Evolutionary conservation across 129 eudicot species (phyloP).

Genomic region (Artemisia annua): DNA sequence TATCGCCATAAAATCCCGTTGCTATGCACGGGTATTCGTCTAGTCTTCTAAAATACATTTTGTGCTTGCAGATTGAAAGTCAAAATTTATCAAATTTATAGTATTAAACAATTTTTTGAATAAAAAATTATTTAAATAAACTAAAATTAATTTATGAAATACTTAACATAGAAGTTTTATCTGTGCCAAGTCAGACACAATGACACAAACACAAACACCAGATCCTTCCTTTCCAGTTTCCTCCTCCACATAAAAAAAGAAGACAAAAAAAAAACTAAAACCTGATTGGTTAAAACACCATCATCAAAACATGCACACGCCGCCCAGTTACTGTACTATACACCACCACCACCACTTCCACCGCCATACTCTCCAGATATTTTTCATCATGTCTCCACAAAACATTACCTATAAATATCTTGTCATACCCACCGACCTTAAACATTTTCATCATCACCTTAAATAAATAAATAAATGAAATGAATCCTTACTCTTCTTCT

Average conservation of each 20-base stretch:
- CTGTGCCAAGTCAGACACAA: not conserved
- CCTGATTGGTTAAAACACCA: conserved; percentile 17
- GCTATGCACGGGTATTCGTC: no score
- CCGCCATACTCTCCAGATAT: conserved; percentile 25
- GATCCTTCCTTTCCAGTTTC: not conserved
- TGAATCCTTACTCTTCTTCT: conserved; percentile 18
- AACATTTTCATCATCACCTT: not conserved
- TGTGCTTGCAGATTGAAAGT: not conserved
- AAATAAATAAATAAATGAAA: conserved; percentile 1
- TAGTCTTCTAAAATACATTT: not conserved
- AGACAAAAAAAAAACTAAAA: not conserved
- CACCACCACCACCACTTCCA: not conserved
- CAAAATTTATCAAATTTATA: no score
- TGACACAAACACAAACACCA: not conserved
- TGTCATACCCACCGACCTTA: conserved; percentile 13
- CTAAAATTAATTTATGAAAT: no score
- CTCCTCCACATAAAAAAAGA: not conserved
- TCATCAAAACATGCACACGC: not conserved
- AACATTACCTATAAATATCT: conserved; percentile 25
- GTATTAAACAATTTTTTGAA: no score
- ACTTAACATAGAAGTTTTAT: conserved; percentile 11
- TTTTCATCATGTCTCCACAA: not conserved
- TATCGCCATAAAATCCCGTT: no score
- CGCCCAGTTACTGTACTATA: not conserved
- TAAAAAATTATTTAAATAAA: no score